These are phyloP conservation scores for Colletotrichum acutatum DNA, from an alignment of 2,329 filamentous ascomycete species.

Conservation along the genomic window DNA sequence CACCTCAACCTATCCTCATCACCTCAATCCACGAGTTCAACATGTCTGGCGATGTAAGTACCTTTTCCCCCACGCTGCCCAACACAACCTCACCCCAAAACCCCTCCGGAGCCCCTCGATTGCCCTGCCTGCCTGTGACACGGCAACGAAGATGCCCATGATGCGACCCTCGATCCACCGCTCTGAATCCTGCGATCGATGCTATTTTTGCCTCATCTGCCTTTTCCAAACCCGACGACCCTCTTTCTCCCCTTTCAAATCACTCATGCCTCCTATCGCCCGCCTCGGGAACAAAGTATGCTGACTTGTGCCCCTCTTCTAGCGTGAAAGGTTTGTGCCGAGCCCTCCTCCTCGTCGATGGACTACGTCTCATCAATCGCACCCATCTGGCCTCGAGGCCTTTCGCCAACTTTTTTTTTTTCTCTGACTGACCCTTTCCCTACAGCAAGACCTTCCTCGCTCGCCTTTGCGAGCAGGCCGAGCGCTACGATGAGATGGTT, in stretches of 20 bases:
- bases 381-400: slow-evolving; percentile 28
- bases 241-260: slow-evolving; percentile 14
- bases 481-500: slow-evolving; percentile 99
- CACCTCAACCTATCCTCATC: slow-evolving; percentile 24
- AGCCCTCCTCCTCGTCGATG: slow-evolving; percentile 21
- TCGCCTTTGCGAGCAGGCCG: slow-evolving; percentile 99
- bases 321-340: slow-evolving; percentile 75
- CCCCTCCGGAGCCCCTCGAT: slow-evolving; percentile 29
- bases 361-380: slow-evolving; percentile 16
- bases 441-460: slow-evolving; percentile 99
- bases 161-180: slow-evolving; percentile 3
- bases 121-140: slow-evolving; percentile 23
- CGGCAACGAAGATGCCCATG: slow-evolving; percentile 11
- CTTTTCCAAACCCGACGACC: not conserved
- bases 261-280: slow-evolving; percentile 4
- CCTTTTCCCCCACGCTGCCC: slow-evolving; percentile 31
- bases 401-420: slow-evolving; percentile 3
- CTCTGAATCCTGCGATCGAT: not conserved
- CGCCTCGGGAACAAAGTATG: slow-evolving; percentile 37
- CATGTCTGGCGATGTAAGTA: slow-evolving; percentile 38
- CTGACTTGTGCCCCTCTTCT: slow-evolving; percentile 50
- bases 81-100: slow-evolving; percentile 30
- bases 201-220: not conserved
- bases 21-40: slow-evolving; percentile 29
- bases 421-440: slow-evolving; percentile 21